Percentiles rank a stretch among this genome's conserved stretches.
phyloP scores from a whole-genome alignment of 2,329 filamentous ascomycete species.

The Hymenoscyphus fraxineus region DNA sequence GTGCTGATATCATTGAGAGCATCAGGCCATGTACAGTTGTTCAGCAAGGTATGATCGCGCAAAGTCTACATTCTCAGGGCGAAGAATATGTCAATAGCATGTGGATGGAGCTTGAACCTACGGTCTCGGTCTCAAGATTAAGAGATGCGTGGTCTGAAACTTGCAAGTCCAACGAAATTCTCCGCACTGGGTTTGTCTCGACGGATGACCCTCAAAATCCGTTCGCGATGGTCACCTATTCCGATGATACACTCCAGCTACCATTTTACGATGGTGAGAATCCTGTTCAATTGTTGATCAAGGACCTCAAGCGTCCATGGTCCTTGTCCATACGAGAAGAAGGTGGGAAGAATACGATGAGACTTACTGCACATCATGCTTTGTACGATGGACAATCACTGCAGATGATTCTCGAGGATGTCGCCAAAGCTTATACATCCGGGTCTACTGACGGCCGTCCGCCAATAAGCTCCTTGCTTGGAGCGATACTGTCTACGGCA shows the following conservation, averaged over 20 bases:
- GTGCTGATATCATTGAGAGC: slow-evolving; percentile 43
- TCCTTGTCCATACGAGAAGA: slow-evolving; percentile 18
- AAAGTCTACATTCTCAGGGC: slow-evolving; percentile 66
- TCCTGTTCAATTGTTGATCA: slow-evolving; percentile 1
- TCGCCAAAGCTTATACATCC: slow-evolving; percentile 43
- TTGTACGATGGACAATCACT: slow-evolving; percentile 82
- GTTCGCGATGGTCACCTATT: slow-evolving; percentile 73
- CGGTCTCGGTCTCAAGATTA: slow-evolving; percentile 42
- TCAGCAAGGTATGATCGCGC: slow-evolving; percentile 75
- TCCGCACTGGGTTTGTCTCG: slow-evolving; percentile 70
- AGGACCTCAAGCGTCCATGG: slow-evolving; percentile 29
- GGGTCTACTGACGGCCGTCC: slow-evolving; percentile 23
- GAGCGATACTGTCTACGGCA: slow-evolving; percentile 41
- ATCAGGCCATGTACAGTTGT: slow-evolving; percentile 75
- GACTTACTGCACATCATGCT: slow-evolving; percentile 59
- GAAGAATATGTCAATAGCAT: slow-evolving; percentile 73
- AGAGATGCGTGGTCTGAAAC: slow-evolving; percentile 57
- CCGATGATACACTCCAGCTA: slow-evolving; percentile 32
- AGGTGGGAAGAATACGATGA: slow-evolving; percentile 17
- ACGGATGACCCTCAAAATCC: slow-evolving; percentile 56
- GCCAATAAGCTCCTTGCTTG: slow-evolving; percentile 42
- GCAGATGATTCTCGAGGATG: slow-evolving; percentile 57
- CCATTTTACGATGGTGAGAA: slow-evolving; percentile 39
- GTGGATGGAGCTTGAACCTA: slow-evolving; percentile 46
- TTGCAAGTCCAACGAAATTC: slow-evolving; percentile 59